These are phyloP conservation scores for Plenodomus lindquistii DNA, from an alignment of 2,329 filamentous ascomycete genomes.

Conservation along the genomic window DNA sequence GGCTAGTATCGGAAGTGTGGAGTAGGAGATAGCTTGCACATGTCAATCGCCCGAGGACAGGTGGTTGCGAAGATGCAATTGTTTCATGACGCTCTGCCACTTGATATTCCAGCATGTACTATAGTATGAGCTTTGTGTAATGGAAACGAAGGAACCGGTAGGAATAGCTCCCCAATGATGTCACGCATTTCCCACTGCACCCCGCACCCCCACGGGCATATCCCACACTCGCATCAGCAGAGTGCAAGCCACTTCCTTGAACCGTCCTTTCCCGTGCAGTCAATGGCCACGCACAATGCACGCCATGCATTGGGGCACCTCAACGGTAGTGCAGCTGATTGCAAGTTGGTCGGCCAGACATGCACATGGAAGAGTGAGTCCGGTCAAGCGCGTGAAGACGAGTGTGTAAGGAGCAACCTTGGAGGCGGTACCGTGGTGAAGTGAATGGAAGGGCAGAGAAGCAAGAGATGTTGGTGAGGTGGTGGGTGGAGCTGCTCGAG, in stretches of 20 bases:
- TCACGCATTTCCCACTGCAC: too few relatives aligned
- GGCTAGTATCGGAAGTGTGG: too few relatives aligned
- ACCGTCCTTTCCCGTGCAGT: neutral
- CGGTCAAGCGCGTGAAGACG: neutral
- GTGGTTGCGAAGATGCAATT: too few relatives aligned
- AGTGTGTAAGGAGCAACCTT: neutral
- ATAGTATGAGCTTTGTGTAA: too few relatives aligned
- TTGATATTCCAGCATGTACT: too few relatives aligned
- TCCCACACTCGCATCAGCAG: neutral
- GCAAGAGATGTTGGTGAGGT: neutral
- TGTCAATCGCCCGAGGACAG: too few relatives aligned
- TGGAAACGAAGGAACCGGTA: conserved; percentile 1
- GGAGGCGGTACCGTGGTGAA: too few relatives aligned
- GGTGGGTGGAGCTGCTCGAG: neutral
- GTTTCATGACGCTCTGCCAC: too few relatives aligned
- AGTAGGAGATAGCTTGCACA: neutral
- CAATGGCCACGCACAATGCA: neutral
- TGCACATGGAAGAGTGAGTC: neutral
- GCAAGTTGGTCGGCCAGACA: neutral
- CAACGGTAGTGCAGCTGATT: too few relatives aligned
- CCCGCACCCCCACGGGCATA: too few relatives aligned
- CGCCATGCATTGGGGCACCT: neutral
- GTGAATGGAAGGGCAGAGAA: too few relatives aligned
- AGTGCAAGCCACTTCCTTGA: neutral
- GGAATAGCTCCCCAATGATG: too few relatives aligned